Evolutionary conservation across 2,329 filamentous ascomycete species (phyloP), one percentile per base, ranked within the genome.

Genomic region (Madurella fahalii): DNA sequence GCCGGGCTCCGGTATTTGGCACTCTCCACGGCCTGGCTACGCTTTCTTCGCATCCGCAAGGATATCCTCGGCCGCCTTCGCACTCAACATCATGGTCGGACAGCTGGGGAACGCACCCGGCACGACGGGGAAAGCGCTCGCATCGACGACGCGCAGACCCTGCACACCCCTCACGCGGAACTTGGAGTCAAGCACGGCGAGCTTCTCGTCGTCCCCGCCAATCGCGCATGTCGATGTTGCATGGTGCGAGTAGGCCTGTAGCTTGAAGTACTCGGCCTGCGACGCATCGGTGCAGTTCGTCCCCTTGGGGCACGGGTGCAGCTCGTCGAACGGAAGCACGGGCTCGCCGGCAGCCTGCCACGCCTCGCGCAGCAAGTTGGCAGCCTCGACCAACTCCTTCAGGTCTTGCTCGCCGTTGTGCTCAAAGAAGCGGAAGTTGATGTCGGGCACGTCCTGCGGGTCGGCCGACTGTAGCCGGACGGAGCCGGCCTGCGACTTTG

Each of bases 71-170:
- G 79, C 77, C 0, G 83, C 83, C 72, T 86, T 86, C 69, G 84
- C 81, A 4, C 75, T 75, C 11, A 82, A 68, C 68, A 85, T 80
- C 64, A 79, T 64, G 78, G 12, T 76, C 76, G 11, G 80, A 71
- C 9, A 77, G 58, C 2, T 72, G 68, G 77, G 81, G 71, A 75
- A 51, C 41, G 64, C 64, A 5, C 81, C 81, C 1, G 71, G 67
- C 16, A 71, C 79, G 43, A 71, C 73, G 0, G 80, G 78, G 58
- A 81, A 86, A 0, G 78, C 73, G 25, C 74, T 79, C 0, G 82
- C 83, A 68, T 86, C 83, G 0, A 87, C 83, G 2, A 86, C 83
- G 16, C 83, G 71, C 40, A 87, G 65, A 0, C 78, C 77, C 0
- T 72, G 65, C 0, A 83, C 76, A 0, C 82, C 82, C 5, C 77